Evolutionary conservation across 108 stramenopile species (phyloP).

Genomic region (Stephanodiscus triporus): DNA sequence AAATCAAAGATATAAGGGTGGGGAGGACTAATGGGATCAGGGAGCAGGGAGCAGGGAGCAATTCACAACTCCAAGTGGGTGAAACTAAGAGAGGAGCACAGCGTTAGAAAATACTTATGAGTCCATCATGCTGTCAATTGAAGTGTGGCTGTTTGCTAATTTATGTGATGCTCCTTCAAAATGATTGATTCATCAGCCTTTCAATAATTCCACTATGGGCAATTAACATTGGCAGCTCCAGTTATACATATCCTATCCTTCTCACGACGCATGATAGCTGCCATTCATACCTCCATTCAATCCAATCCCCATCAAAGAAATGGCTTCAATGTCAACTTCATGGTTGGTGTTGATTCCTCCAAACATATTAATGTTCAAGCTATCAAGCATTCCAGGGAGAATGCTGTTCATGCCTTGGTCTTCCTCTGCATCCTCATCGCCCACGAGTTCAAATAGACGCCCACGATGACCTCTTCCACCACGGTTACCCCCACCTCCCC

Average conservation of each 20-base stretch:
- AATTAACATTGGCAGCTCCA: too few species aligned
- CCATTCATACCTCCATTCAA: constrained; percentile 35
- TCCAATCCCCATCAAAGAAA: constrained; percentile 85
- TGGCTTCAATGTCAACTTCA: constrained; percentile 88
- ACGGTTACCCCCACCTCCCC: constrained; percentile 31
- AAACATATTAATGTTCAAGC: constrained; percentile 69
- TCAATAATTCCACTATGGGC: too few species aligned
- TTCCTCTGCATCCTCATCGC: constrained; percentile 71
- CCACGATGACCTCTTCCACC: constrained; percentile 59
- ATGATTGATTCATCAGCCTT: too few species aligned
- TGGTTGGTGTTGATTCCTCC: constrained; percentile 49
- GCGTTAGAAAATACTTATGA: too few species aligned
- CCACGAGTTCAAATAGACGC: constrained; percentile 85
- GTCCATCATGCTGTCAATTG: too few species aligned
- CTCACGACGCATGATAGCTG: constrained; percentile 11
- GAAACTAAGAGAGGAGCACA: too few species aligned
- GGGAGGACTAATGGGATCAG: too few species aligned
- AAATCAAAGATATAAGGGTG: too few species aligned
- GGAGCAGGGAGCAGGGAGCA: too few species aligned
- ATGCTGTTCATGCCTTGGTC: constrained; percentile 38
- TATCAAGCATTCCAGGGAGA: constrained; percentile 75
- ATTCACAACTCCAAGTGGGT: too few species aligned
- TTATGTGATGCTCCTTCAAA: too few species aligned
- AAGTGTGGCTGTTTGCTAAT: too few species aligned
- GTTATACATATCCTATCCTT: background rate